phyloP scores from a whole-genome alignment of 495 filamentous ascomycete genomes.

The Xylaria sp. region DNA sequence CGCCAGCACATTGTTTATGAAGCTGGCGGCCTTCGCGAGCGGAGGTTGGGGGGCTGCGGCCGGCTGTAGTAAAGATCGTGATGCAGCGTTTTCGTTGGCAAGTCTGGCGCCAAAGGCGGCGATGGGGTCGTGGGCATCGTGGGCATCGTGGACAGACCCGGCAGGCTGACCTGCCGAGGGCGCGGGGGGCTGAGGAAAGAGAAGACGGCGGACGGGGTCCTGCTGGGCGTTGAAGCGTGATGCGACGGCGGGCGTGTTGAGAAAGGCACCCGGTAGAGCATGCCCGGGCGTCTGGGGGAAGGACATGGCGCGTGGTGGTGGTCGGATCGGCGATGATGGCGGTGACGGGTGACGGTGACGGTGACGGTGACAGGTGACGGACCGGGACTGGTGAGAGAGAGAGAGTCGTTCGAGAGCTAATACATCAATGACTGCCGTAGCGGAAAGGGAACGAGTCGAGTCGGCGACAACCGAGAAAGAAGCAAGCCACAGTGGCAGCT shows the following conservation, averaged over 20 bases:
- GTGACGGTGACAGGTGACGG: too few species aligned
- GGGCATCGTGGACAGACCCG: conserved; percentile 15
- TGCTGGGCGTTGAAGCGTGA: conserved; percentile 45
- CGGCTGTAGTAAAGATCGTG: conserved; percentile 39
- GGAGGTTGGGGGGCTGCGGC: conserved; percentile 59
- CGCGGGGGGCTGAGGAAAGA: conserved; percentile 43
- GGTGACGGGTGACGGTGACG: too few species aligned
- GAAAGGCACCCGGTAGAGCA: conserved; percentile 73
- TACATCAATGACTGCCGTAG: conserved; percentile 10
- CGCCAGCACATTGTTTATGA: conserved; percentile 79
- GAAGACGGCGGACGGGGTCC: conserved; percentile 48
- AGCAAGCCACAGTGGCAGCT: conserved; percentile 47
- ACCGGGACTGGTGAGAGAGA: conserved; percentile 27
- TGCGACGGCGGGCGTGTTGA: conserved; percentile 70
- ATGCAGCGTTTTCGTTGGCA: conserved; percentile 30
- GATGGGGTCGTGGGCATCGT: conserved; percentile 43
- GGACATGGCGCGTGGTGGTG: conserved; percentile 54
- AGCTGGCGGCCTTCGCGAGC: conserved; percentile 78
- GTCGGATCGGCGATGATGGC: conserved; percentile 23
- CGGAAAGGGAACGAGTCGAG: conserved; percentile 13
- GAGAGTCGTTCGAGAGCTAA: background rate
- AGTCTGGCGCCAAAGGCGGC: conserved; percentile 41
- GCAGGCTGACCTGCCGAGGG: background rate
- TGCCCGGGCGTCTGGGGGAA: conserved; percentile 70
- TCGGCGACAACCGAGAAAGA: conserved; percentile 12